These are phyloP conservation scores for Penicillium lividum DNA, from an alignment of 495 filamentous ascomycete species.

Conservation along the genomic window DNA sequence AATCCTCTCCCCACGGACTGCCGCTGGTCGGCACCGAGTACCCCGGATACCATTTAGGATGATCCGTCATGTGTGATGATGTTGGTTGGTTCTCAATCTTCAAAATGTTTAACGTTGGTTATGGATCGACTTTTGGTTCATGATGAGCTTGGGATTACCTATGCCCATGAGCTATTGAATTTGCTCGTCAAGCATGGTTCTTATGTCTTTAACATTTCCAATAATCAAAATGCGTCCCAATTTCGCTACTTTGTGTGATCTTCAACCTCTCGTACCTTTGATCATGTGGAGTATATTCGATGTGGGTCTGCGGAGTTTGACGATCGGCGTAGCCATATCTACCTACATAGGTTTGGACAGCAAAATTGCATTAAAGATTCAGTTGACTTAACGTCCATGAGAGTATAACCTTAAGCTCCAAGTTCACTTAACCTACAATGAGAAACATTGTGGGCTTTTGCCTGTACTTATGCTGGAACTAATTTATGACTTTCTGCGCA, in stretches of 20 bases:
- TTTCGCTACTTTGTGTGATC: not conserved
- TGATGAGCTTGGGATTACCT: not conserved
- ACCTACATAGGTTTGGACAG: too few species aligned
- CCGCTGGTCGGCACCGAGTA: conserved; percentile 32
- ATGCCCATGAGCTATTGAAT: not conserved
- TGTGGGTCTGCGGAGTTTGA: not conserved
- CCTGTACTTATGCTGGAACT: too few species aligned
- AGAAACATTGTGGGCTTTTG: too few species aligned
- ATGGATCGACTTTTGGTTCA: not conserved
- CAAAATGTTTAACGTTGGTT: not conserved
- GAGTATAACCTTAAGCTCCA: too few species aligned
- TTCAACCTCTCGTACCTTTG: not conserved
- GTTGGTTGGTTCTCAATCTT: not conserved
- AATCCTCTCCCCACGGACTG: conserved; percentile 16
- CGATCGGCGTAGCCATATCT: too few species aligned
- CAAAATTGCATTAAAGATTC: too few species aligned
- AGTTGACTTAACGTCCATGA: too few species aligned
- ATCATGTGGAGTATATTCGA: not conserved
- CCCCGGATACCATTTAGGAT: conserved; percentile 22
- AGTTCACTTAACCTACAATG: too few species aligned
- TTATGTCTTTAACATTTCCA: not conserved
- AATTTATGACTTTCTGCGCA: too few species aligned
- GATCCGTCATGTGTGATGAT: not conserved
- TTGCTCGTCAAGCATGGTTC: not conserved
- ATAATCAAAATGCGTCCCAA: not conserved